Conservation (phyloP, 2,329 filamentous ascomycete genomes). For the Fusarium sp. region DNA sequence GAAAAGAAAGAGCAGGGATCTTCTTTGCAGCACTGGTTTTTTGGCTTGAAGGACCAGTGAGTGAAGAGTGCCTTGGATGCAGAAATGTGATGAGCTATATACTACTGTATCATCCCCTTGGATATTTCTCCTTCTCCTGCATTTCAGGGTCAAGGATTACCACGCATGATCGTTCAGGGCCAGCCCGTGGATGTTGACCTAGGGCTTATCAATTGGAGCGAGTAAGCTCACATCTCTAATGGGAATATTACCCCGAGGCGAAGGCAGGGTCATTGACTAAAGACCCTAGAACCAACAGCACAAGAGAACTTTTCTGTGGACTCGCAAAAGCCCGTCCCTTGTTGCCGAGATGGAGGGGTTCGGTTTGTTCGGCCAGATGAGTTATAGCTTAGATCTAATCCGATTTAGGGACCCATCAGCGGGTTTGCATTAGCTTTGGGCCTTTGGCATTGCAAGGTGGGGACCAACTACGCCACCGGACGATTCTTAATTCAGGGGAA, state of each 20-base stretch:
- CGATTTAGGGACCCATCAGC: slow-evolving; percentile 12
- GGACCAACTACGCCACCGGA: slow-evolving; percentile 1
- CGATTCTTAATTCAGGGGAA: neutral
- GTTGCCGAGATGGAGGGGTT: neutral
- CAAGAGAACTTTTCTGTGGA: neutral
- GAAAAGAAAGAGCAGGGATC: slow-evolving; percentile 11
- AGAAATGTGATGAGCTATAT: slow-evolving; percentile 22
- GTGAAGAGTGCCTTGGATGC: neutral
- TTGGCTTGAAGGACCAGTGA: slow-evolving; percentile 10
- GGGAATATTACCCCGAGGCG: neutral
- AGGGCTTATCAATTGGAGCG: neutral
- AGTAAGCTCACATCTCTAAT: neutral
- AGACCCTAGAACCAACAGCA: neutral
- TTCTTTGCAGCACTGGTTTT: neutral
- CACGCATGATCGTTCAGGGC: neutral
- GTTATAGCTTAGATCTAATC: slow-evolving; percentile 22
- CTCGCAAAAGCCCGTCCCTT: neutral
- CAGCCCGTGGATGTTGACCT: neutral
- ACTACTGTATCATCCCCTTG: slow-evolving; percentile 1
- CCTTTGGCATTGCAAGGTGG: neutral
- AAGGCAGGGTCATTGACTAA: neutral
- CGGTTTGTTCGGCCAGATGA: neutral
- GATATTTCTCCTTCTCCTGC: neutral
- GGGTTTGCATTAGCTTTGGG: neutral
- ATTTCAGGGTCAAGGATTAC: neutral